A percentile compares a stretch with the other conserved stretches of the same genome.
Evolutionary conservation across 495 filamentous ascomycete species (phyloP).

Genomic region (Tuber umbilicatum): DNA sequence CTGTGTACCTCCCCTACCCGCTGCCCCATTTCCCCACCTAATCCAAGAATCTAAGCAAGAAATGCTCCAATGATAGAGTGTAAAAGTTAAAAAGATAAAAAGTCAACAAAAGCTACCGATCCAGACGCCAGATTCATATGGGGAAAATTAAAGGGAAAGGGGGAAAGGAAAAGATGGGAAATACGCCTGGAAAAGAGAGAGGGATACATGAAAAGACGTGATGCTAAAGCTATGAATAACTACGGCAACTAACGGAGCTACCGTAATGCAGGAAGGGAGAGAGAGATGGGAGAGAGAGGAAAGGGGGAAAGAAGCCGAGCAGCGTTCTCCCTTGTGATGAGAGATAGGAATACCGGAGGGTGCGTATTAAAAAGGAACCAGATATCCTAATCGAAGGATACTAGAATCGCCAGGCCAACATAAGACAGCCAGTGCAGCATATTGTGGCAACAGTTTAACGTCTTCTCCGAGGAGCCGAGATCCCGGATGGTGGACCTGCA

Average conservation of each 20-base stretch:
- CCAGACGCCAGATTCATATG: conserved; percentile 2
- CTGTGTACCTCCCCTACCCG: background rate
- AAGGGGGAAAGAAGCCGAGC: background rate
- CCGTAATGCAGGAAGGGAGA: background rate
- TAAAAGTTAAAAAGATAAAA: background rate
- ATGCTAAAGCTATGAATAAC: background rate
- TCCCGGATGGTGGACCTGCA: background rate
- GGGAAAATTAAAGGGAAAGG: background rate
- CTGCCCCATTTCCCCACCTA: background rate
- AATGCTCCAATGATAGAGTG: background rate
- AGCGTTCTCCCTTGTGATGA: background rate
- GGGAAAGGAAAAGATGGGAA: background rate
- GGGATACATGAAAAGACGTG: background rate
- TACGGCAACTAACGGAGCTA: background rate
- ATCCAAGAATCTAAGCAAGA: background rate
- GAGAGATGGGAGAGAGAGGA: background rate
- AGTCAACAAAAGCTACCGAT: background rate
- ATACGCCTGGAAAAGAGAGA: background rate
- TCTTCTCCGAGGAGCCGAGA: background rate
- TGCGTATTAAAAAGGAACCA: background rate
- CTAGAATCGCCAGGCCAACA: background rate
- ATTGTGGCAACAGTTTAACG: background rate
- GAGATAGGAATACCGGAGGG: background rate
- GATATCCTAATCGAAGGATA: background rate
- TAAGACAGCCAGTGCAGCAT: background rate